Percentiles rank a stretch among this genome's conserved stretches.
Conservation (phyloP, 495 filamentous ascomycete genomes). For the Xylaria telfairii region DNA sequence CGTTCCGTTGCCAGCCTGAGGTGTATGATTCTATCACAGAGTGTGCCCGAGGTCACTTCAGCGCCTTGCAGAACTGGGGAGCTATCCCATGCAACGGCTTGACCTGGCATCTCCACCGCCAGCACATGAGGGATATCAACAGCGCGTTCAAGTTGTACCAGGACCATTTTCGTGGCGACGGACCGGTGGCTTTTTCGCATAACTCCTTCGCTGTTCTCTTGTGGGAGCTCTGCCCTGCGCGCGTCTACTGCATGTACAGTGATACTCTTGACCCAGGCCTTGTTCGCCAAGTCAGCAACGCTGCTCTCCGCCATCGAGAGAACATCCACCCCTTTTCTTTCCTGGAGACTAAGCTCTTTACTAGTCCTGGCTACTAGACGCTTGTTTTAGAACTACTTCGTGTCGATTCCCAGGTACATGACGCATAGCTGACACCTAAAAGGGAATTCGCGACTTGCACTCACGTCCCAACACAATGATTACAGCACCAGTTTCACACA, state of each 20-base stretch:
- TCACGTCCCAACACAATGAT: background rate
- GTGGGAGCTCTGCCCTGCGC: background rate
- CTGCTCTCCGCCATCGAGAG: background rate
- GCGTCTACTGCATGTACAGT: background rate
- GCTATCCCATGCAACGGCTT: background rate
- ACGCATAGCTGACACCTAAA: background rate
- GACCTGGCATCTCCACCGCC: background rate
- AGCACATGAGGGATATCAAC: background rate
- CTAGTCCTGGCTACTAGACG: background rate
- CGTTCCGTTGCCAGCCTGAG: background rate
- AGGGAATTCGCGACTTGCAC: background rate
- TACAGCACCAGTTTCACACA: background rate
- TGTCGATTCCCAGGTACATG: background rate
- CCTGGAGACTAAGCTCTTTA: conserved; percentile 3
- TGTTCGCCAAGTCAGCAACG: background rate
- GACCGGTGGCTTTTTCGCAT: background rate
- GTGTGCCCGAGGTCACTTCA: background rate
- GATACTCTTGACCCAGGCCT: background rate
- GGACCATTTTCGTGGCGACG: background rate
- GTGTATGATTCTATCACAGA: conserved; percentile 4
- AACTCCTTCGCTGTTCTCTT: conserved; percentile 8
- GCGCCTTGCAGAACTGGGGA: background rate
- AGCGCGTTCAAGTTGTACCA: background rate
- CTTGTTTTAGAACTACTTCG: background rate
- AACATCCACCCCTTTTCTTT: background rate